Percentiles rank a stretch among this genome's conserved stretches.
These are phyloP conservation scores for Lotmaria passim DNA, from an alignment of 208 protist genomes.

Conservation along the genomic window DNA sequence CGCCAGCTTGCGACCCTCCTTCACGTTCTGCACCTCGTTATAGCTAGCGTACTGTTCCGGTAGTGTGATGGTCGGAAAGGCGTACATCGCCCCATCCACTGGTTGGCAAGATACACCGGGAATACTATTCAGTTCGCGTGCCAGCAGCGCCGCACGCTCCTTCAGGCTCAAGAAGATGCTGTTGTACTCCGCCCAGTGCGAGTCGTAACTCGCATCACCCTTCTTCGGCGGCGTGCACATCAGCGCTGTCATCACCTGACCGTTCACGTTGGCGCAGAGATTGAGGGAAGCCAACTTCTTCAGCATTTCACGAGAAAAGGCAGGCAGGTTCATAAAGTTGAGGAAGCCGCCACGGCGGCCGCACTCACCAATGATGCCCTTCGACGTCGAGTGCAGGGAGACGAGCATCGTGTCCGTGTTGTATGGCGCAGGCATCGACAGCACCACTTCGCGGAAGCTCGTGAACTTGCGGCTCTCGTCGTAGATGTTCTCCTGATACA, in stretches of 20 bases:
- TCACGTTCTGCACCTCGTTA: slow-evolving; percentile 57
- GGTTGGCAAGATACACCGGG: slow-evolving; percentile 93
- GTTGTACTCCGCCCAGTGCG: slow-evolving; percentile 87
- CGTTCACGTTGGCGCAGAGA: slow-evolving; percentile 97
- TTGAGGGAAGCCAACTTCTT: slow-evolving; percentile 96
- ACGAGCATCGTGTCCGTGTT: slow-evolving; percentile 63
- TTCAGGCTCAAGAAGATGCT: slow-evolving; percentile 75
- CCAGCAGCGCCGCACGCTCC: slow-evolving; percentile 69
- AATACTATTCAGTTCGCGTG: slow-evolving; percentile 91
- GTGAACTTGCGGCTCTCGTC: slow-evolving; percentile 86
- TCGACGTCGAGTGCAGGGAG: slow-evolving; percentile 98
- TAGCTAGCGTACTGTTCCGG: slow-evolving; percentile 79
- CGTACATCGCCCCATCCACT: slow-evolving; percentile 98
- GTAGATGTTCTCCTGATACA: slow-evolving; percentile 99
- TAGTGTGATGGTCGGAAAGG: slow-evolving; percentile 96
- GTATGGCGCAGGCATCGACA: slow-evolving; percentile 69
- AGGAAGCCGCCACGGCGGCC: slow-evolving; percentile 98
- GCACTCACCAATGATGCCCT: slow-evolving; percentile 98
- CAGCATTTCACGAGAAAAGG: slow-evolving; percentile 82
- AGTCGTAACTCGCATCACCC: slow-evolving; percentile 92
- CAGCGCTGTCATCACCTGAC: slow-evolving; percentile 94
- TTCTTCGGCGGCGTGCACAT: slow-evolving; percentile 96
- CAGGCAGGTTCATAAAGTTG: slow-evolving; percentile 84
- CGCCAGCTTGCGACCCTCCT: slow-evolving; percentile 68
- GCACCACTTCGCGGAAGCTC: slow-evolving; percentile 88